Conservation (phyloP, 176 grass and related monocot species). For the Hsuehochloa calcarea region DNA sequence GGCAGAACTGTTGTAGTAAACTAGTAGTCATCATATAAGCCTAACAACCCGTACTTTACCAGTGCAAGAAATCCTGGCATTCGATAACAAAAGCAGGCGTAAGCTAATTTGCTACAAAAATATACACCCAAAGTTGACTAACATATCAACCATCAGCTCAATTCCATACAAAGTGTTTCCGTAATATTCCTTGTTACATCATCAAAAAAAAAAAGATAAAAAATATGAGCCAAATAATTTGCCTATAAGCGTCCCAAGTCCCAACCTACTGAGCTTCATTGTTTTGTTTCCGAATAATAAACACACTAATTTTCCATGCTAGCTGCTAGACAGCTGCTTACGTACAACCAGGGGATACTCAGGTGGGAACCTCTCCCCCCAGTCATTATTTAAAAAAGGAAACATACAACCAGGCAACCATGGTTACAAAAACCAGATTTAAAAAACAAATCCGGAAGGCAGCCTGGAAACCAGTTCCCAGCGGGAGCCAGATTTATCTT, state of each 20-base stretch:
- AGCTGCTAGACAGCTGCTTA: conserved; percentile 12
- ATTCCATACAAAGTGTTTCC: background rate
- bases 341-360: background rate
- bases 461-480: background rate
- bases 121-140: background rate
- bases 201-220: background rate
- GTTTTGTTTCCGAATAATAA: background rate
- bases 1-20: background rate
- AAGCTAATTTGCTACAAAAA: background rate
- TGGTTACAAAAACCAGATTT: background rate
- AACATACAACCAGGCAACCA: background rate
- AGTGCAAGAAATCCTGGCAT: background rate
- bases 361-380: background rate
- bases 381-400: background rate
- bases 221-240: background rate
- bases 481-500: background rate
- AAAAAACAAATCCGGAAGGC: background rate
- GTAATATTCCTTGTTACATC: background rate
- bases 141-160: conserved; percentile 8
- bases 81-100: background rate
- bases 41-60: background rate
- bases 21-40: background rate
- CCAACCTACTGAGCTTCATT: background rate
- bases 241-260: background rate
- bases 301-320: background rate